phyloP scores from a whole-genome alignment of 768 basidiomycete genomes.

The Kondoa subrosea region DNA sequence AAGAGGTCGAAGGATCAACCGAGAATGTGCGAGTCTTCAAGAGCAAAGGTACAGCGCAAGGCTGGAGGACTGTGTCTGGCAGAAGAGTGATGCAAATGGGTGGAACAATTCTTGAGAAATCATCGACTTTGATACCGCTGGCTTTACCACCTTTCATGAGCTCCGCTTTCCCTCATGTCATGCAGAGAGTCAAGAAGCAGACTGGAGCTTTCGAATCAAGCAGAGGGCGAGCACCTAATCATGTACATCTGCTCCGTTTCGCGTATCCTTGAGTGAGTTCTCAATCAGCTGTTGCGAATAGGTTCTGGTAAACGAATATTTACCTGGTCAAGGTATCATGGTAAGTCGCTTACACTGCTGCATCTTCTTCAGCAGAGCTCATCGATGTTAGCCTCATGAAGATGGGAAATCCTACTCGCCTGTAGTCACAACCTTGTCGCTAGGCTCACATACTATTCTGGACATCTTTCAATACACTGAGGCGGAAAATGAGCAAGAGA shows the following conservation, averaged over 20 bases:
- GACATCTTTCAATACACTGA: conserved; percentile 56
- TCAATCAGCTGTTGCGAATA: conserved; percentile 6
- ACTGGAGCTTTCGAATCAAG: conserved; percentile 50
- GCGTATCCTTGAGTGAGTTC: too few relatives aligned
- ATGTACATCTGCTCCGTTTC: conserved; percentile 40
- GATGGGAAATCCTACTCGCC: conserved; percentile 80
- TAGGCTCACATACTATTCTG: conserved; percentile 67
- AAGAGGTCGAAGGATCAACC: not conserved
- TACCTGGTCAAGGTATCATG: conserved; percentile 82
- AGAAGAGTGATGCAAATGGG: conserved; percentile 30
- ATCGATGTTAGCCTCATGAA: conserved; percentile 57
- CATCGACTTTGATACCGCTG: conserved; percentile 49
- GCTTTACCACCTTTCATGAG: conserved; percentile 54
- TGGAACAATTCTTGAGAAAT: conserved; percentile 46
- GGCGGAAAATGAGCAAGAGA: not conserved
- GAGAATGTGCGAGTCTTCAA: conserved; percentile 5
- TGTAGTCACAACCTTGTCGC: conserved; percentile 73
- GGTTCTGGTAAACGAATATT: conserved; percentile 40
- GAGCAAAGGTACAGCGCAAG: conserved; percentile 21
- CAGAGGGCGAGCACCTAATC: conserved; percentile 59
- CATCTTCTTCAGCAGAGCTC: not conserved
- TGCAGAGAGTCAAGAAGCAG: conserved; percentile 44
- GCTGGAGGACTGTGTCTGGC: conserved; percentile 28
- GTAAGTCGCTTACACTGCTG: conserved; percentile 36
- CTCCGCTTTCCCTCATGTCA: conserved; percentile 59